Evolutionary conservation across 768 basidiomycete species (phyloP), one percentile per base, ranked within the genome.

Genomic region (Trametes cingulata): DNA sequence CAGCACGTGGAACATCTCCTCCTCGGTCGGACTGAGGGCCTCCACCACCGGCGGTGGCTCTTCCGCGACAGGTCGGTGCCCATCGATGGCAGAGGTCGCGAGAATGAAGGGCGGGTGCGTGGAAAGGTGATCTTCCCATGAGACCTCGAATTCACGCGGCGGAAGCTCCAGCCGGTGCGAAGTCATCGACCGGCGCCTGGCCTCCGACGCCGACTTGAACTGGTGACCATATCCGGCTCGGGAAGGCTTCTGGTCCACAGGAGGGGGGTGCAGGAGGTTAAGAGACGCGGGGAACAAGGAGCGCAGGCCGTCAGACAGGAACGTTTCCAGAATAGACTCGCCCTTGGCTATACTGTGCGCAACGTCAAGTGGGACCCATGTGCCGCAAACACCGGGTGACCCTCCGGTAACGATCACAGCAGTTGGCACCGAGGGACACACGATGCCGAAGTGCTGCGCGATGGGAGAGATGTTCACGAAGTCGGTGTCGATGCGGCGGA

Each of bases 401-500:
- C 85, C 82, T 58, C 81, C 81, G 10, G 74, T 75, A 6, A 90
- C 77, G 3, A 77, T 71, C 8, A 79, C 78, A 17, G 84, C 82
- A 52, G 81, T 8, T 75, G 74, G 14, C 79, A 77, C 73, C 67
- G 48, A 68, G 17, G 76, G 78, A 61, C 70, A 74, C 3, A 76
- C 69, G 58, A 79, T 68, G 46, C 76, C 75, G 48, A 81, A 75
- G 70, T 77, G 76, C 27, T 77, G 74, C 4, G 81, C 71, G 48
- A 89, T 81, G 20, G 83, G 79, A 42, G 86, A 80, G 46, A 90
- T 77, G 70, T 91, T 88, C 66, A 91, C 88, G 65, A 87, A 91
- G 67, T 89, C 87, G 35, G 88, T 88, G 73, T 91, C 89, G 55
- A 90, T 84, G 63, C 90, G 85, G 65, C 90, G 84, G 63, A 90